Evolutionary conservation across 2,329 filamentous ascomycete species (phyloP), one percentile per base, ranked within the genome.

Genomic region (Lasiodiplodia hormozganensis): DNA sequence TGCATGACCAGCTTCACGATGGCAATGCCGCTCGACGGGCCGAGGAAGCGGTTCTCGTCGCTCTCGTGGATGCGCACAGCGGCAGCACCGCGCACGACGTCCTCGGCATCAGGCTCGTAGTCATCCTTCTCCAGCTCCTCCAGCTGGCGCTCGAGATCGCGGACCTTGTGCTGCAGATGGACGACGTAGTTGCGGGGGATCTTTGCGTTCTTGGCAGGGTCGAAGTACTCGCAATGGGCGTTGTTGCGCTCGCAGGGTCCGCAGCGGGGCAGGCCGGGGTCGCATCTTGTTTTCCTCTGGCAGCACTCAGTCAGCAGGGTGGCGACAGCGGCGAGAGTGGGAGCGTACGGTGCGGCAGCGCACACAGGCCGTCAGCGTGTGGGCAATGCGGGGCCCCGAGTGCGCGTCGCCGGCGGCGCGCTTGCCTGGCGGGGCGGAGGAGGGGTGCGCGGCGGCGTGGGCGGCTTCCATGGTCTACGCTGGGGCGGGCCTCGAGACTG

Each of bases 1-100:
- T 97, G 94, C 92, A 99, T 97, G 12, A 99, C 90, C 73, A 98
- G 86, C 36, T 95, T 89, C 14, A 94, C 97, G 84, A 98, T 97
- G 76, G 94, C 93, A 74, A 97, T 97, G 69, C 95, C 96, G 78
- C 95, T 98, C 60, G 94, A 97, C 2, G 96, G 92, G 0, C 96
- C 96, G 2, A 99, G 84, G 77, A 96, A 98, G 71, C 95, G 92
- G 18, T 92, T 90, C 80, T 97, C 95, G 77, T 97, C 93, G 68
- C 90, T 90, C 74, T 95, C 92, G 74, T 91, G 90, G 65, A 98
- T 88, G 53, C 90, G 91, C 73, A 98, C 93, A 72, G 95, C 87
- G 31, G 94, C 94, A 25, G 93, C 93, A 0, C 92, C 92, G 25
- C 94, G 91, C 73, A 97, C 89, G 80, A 97, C 92, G 73, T 96